phyloP scores from a whole-genome alignment of 169 alveolate genomes.

The Plasmodium gonderi region DNA sequence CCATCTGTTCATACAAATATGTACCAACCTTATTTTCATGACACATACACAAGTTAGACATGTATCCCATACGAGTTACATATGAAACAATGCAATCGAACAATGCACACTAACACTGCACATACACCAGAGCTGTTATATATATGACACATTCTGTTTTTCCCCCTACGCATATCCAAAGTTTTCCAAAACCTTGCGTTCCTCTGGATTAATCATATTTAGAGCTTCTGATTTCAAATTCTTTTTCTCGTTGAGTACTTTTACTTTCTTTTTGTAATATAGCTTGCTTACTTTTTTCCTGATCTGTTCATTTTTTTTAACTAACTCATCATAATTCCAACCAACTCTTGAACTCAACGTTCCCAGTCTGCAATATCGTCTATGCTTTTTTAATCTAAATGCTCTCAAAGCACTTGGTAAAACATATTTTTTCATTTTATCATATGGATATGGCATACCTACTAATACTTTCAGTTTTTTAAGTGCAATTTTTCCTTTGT shows the following conservation, averaged over 20 bases:
- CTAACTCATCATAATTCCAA: conserved; percentile 92
- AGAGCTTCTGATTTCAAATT: conserved; percentile 26
- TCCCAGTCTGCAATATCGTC: conserved; percentile 91
- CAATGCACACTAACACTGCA: too few relatives aligned
- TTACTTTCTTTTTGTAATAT: conserved; percentile 87
- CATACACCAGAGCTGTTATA: too few relatives aligned
- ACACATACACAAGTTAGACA: too few relatives aligned
- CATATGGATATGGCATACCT: conserved; percentile 96
- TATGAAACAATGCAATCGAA: too few relatives aligned
- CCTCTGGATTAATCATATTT: conserved; percentile 38
- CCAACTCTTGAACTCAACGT: conserved; percentile 93
- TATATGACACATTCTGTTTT: neutral
- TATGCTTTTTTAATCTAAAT: conserved; percentile 88
- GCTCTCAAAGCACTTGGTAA: conserved; percentile 95
- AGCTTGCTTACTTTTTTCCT: conserved; percentile 92
- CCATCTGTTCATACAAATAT: neutral
- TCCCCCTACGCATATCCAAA: conserved; percentile 58
- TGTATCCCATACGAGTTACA: too few relatives aligned
- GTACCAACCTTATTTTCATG: too few relatives aligned
- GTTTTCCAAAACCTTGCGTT: conserved; percentile 50
- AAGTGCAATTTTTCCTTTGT: conserved; percentile 98
- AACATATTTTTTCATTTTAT: conserved; percentile 92
- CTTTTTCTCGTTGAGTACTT: conserved; percentile 62
- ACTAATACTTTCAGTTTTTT: conserved; percentile 94
- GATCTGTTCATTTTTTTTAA: conserved; percentile 91